These are phyloP conservation scores for Perilla frutescens DNA, from an alignment of 257 asterid genomes.

Conservation along the genomic window DNA sequence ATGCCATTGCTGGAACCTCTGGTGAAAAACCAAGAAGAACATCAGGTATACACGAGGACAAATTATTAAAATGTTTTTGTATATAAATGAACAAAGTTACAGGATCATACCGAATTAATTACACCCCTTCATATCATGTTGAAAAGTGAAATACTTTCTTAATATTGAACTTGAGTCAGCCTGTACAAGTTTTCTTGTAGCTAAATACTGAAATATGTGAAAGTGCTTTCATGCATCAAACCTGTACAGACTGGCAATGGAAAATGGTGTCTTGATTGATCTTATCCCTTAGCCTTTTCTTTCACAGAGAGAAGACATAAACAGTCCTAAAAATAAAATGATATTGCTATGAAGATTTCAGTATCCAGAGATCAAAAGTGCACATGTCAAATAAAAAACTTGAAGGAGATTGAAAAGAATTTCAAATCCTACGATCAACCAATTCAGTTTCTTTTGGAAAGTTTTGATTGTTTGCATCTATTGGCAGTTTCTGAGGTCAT, in stretches of 20 bases:
- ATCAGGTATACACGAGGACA: slow-evolving; percentile 47
- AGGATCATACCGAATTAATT: slow-evolving; percentile 8
- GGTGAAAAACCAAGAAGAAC: slow-evolving; percentile 57
- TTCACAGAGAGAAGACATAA: neutral
- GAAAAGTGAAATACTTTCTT: neutral
- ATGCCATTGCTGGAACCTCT: slow-evolving; percentile 61
- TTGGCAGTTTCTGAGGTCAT: neutral
- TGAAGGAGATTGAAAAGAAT: neutral
- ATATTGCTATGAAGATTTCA: neutral
- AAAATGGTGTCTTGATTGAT: neutral
- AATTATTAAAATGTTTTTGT: neutral
- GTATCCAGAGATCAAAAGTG: slow-evolving; percentile 2
- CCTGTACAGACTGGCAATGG: neutral
- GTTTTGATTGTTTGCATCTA: slow-evolving; percentile 7
- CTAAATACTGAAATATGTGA: slow-evolving; percentile 9
- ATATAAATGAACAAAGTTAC: neutral
- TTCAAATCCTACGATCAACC: neutral
- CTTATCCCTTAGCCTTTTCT: slow-evolving; percentile 1
- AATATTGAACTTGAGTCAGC: neutral
- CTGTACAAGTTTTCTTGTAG: neutral
- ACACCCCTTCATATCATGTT: neutral
- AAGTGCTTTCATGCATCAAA: neutral
- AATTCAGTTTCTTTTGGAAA: slow-evolving; percentile 1
- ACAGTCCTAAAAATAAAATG: slow-evolving; percentile 4
- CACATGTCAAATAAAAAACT: neutral